Conservation (phyloP, 2,329 filamentous ascomycete species). For the Aspergillus quadrilineatus region DNA sequence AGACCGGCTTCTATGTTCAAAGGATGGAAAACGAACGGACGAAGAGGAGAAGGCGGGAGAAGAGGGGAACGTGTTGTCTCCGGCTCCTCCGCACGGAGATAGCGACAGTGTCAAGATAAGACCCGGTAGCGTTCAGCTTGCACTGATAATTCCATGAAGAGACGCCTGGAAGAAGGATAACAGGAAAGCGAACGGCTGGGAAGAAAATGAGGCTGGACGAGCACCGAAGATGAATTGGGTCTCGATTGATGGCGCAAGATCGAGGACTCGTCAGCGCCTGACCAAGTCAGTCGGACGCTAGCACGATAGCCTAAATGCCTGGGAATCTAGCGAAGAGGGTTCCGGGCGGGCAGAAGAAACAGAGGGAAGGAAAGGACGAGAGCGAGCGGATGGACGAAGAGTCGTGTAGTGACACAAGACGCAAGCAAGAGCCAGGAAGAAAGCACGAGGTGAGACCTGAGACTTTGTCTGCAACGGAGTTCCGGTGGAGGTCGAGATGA, state of each 20-base stretch:
- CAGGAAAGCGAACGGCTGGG: conserved; percentile 8
- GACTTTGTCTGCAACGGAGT: background rate
- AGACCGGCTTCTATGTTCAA: conserved; percentile 15
- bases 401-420: conserved; percentile 11
- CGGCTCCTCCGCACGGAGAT: conserved; percentile 20
- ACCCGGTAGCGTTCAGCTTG: conserved; percentile 19
- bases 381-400: conserved; percentile 6
- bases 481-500: background rate
- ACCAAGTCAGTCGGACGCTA: conserved; percentile 14
- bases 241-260: conserved; percentile 4
- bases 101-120: conserved; percentile 19
- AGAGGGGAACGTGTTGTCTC: conserved; percentile 12
- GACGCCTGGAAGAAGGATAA: background rate
- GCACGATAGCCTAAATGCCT: background rate
- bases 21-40: conserved; percentile 3
- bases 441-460: conserved; percentile 17
- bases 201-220: conserved; percentile 2
- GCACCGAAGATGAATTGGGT: background rate
- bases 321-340: background rate
- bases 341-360: conserved; percentile 2
- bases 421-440: conserved; percentile 11
- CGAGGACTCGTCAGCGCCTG: conserved; percentile 12
- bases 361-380: conserved; percentile 3
- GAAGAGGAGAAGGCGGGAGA: conserved; percentile 10
- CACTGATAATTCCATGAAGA: conserved; percentile 18